Base-by-base conservation (phyloP, 1,284 basidiomycete species). In the Cryptococcus sp. region DNA sequence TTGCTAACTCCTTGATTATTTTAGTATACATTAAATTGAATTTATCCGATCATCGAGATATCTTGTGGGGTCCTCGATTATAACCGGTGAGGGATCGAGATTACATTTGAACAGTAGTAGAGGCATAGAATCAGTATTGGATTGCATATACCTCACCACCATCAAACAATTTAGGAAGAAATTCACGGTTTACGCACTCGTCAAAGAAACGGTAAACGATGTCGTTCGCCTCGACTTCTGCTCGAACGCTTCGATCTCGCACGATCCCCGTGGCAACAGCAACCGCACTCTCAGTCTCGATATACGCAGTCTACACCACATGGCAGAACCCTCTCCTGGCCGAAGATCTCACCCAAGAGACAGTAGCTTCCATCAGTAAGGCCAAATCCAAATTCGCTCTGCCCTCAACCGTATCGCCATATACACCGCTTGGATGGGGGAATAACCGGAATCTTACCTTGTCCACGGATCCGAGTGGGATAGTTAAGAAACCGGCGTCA, bases 351-450 rank as follows among this genome's bases (percentile, higher is more conserved):
- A 43, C 41, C 21, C 14, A 19, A 7, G 36, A 39, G 7, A 16
- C 36, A 16, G 14, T 19, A n/a, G 14, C 36, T 2, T 50, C 56
- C 5, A 45, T 54, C 2, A 41, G 48, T 32, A 61, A 61, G 46
- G 18, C 28, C 4, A 19, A 16, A 19, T 40, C 50, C 13, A 52
- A 49, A 16, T 28, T 51, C 10, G 36, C 53, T 2, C 16, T 52
- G 7, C 31, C 45, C 32, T 45, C 54, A 10, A 48, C 53, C 7
- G 36, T 56, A 2, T 36, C 57, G 2, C 66, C 66, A 2, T 66
- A 62, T 48, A 61, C 64, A 7, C 66, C 70, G 3, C 48, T 69
- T 3, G 70, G 57, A 9, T 76, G 74, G 74, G 74, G 74, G 1
- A 56, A 58, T 9, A 74, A 74, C 52, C 49, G 54, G 51, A 68